Evolutionary conservation across 1,284 basidiomycete species (phyloP).

Genomic region (Hemileia vastatrix): DNA sequence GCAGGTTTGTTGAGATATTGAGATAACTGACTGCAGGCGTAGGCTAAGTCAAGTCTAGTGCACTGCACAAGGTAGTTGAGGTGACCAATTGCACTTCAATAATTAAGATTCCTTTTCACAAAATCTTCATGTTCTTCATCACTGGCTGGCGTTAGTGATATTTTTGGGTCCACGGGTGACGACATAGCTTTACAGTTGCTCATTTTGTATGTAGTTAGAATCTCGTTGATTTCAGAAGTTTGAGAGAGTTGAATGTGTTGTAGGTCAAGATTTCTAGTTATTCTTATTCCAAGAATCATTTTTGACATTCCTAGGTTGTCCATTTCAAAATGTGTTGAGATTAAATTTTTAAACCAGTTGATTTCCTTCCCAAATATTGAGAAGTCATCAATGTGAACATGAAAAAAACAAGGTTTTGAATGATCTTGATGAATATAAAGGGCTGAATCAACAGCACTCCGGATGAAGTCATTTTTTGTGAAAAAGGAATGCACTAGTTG

Average conservation of each 20-base stretch:
- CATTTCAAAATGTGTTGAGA: neutral
- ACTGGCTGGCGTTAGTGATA: too few species aligned
- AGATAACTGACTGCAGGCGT: neutral
- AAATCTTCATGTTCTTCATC: neutral
- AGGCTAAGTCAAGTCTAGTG: constrained; percentile 3
- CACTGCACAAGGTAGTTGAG: constrained; percentile 7
- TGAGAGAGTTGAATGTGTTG: neutral
- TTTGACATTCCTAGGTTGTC: neutral
- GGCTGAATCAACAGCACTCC: neutral
- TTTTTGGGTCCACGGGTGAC: too few species aligned
- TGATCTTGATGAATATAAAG: neutral
- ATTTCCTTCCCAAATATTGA: neutral
- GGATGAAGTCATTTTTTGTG: neutral
- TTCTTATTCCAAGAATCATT: neutral
- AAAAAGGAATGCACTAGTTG: neutral
- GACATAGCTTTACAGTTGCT: neutral
- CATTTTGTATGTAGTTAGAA: neutral
- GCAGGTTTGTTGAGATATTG: neutral
- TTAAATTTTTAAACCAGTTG: neutral
- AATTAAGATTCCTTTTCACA: neutral
- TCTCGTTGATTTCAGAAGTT: neutral
- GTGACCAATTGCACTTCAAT: neutral
- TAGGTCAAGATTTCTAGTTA: neutral
- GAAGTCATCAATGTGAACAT: constrained; percentile 1
- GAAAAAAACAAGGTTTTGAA: neutral